These are phyloP conservation scores for Halophytophthora batemanensis DNA, from an alignment of 352 stramenopile genomes.

Conservation along the genomic window DNA sequence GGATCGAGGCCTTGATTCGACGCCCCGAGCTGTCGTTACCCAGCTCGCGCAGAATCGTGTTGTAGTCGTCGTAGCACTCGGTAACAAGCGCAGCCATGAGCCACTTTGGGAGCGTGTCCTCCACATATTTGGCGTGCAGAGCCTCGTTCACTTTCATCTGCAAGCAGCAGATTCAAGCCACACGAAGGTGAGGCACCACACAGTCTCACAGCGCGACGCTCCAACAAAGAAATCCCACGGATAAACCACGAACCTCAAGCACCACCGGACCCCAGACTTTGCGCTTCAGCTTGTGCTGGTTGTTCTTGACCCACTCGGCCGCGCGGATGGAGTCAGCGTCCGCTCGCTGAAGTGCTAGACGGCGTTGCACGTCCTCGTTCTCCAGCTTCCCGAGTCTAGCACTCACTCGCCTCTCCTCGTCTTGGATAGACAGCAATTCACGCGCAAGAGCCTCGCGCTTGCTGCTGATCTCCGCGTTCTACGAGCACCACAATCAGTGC, in stretches of 20 bases:
- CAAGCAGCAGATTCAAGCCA: not conserved
- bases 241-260: slow-evolving; percentile 43
- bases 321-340: slow-evolving; percentile 75
- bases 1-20: slow-evolving; percentile 60
- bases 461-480: slow-evolving; percentile 72
- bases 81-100: slow-evolving; percentile 69
- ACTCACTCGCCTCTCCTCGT: slow-evolving; percentile 45
- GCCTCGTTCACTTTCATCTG: slow-evolving; percentile 79
- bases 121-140: slow-evolving; percentile 81
- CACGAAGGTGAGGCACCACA: not conserved
- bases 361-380: slow-evolving; percentile 73
- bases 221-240: not conserved
- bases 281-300: slow-evolving; percentile 59
- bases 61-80: slow-evolving; percentile 82
- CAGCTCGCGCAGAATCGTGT: slow-evolving; percentile 68
- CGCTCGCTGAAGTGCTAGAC: slow-evolving; percentile 45
- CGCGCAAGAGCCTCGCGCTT: slow-evolving; percentile 54
- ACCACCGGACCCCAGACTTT: slow-evolving; percentile 83
- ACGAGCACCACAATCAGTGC: slow-evolving; percentile 4
- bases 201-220: too few species aligned
- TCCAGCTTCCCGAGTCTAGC: slow-evolving; percentile 64
- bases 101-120: slow-evolving; percentile 82
- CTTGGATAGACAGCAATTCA: slow-evolving; percentile 44
- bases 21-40: slow-evolving; percentile 42
- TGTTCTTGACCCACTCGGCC: slow-evolving; percentile 74